Base-by-base conservation (phyloP, 768 basidiomycete genomes). In the Hericium coralloides region DNA sequence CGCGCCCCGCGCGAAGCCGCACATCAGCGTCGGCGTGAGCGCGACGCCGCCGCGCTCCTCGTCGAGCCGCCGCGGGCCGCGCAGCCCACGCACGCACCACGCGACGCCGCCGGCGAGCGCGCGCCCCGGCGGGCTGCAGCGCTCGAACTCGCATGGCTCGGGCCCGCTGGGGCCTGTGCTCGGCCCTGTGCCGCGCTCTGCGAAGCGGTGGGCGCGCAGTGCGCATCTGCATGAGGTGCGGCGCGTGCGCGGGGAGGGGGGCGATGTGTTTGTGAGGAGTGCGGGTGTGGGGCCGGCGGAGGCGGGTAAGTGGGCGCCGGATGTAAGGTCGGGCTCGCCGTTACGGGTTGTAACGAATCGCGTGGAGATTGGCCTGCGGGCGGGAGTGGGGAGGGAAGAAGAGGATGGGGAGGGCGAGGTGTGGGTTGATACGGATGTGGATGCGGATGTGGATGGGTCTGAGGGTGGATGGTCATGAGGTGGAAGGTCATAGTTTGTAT, bases 221-320 rank as follows among this genome's bases (percentile, higher is more conserved):
- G 82, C 87, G 3, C 87, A 89, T 72, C 61, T 88, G 49, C 87
- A 89, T 60, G 82, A 85, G 64, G 79, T 87, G 57, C 76, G 73
- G 54, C 47, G 57, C 20, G 45, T 25, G n/a, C 61, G 47, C 8
- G 38, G 54, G 2, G 52, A 12, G n/a, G 47, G 26, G 51, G 41
- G 22, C 12, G 50, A 3, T 14, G 36, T n/a, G 38, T 20, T 20
- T 12, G 54, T n/a, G n/a, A n/a, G n/a, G n/a, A n/a, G n/a, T n/a
- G n/a, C n/a, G n/a, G n/a, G n/a, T n/a, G n/a, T 6, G 38, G 52
- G 31, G 41, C n/a, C 15, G 26, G 31, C 31, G 18, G 55, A 14
- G 31, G 23, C 12, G 38, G 17, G 15, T 18, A 20, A 31, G 17
- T 22, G 47, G 17, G 45, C 10, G 45, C 12, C 25, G 8, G 15